Evolutionary conservation across 2,329 filamentous ascomycete genomes (phyloP).

Genomic region (Microcyclosporella mali): DNA sequence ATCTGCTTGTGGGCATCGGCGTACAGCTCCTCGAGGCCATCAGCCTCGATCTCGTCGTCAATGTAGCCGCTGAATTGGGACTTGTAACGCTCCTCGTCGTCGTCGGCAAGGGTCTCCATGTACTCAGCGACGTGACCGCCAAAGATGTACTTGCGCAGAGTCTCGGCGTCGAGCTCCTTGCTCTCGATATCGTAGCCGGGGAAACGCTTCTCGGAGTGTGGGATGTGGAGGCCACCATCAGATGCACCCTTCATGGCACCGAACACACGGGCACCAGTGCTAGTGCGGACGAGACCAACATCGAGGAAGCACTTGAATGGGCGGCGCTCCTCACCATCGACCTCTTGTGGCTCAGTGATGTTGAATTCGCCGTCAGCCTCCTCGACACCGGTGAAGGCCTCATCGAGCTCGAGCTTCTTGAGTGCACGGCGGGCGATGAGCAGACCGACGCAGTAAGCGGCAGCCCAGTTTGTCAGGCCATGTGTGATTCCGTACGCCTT

Average conservation of each 20-base stretch:
- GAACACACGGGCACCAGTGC: conserved; percentile 97
- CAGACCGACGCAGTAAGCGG: conserved; percentile 93
- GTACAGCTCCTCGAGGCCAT: conserved; percentile 96
- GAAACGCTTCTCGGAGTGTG: conserved; percentile 99
- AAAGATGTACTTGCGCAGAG: conserved; percentile 98
- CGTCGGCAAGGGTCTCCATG: conserved; percentile 99
- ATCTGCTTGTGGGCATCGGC: conserved; percentile 90
- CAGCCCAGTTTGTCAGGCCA: conserved; percentile 99
- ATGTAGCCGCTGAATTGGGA: conserved; percentile 97
- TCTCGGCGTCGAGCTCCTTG: conserved; percentile 97
- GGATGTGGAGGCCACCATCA: conserved; percentile 92
- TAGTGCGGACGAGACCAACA: conserved; percentile 94
- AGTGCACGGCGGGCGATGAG: conserved; percentile 94
- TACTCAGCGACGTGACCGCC: conserved; percentile 98
- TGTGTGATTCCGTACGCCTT: conserved; percentile 95
- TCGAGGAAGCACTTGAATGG: conserved; percentile 99
- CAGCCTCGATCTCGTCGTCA: conserved; percentile 92
- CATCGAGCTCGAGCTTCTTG: conserved; percentile 92
- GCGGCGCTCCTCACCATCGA: conserved; percentile 78
- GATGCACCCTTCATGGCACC: conserved; percentile 98
- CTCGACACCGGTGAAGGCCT: conserved; percentile 91
- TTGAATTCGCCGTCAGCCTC: conserved; percentile 94
- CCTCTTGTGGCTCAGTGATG: conserved; percentile 89
- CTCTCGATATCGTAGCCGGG: conserved; percentile 94
- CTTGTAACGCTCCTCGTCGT: conserved; percentile 99